Evolutionary conservation across 495 filamentous ascomycete species (phyloP), one percentile per base, ranked within the genome.

Genomic region (Bombardia bombarda): DNA sequence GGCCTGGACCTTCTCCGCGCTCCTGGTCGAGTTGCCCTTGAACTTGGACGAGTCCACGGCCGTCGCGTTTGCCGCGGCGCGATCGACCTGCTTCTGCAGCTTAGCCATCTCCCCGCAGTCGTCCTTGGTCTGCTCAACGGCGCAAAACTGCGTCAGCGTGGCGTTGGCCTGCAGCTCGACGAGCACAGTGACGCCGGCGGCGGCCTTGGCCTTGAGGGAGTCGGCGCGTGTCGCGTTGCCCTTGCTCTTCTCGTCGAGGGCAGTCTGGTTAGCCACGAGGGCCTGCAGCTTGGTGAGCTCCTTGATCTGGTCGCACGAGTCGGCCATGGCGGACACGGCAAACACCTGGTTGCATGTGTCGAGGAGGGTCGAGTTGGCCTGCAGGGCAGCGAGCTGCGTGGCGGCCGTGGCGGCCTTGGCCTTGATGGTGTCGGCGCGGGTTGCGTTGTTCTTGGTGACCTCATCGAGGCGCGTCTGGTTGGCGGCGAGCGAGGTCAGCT

Each of bases 181-280:
- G 1, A 53, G 45, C 30, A 41, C 14, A 1, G 40, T 16, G 9
- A 46, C 50, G 13, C 26, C 35, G 4, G 32, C 36, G 12, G 40
- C 32, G 4, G 36, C 49, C 39, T 52, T 47, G 49, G 49, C 49
- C 40, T 52, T 46, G 34, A 52, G 40, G 12, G 41, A 42, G 17
- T 41, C 38, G 21, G 44, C 44, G 22, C 24, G 32, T 16, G 45
- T 51, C 9, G 39, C 43, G 40, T 51, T 51, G 40, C 31, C 36
- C 25, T 45, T 38, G 21, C 34, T 43, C 34, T 40, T 36, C 14
- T 25, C 17, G 21, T 26, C 40, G 20, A 51, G 35, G 10, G 33
- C 38, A 13, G 49, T 51, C 34, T 21, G 8, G 49, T 51, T 51
- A 34, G 43, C 45, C 17, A 31, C 26, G 12, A 46, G 12, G 2